Evolutionary conservation across 371 early-diverging fungal genomes (phyloP).

Genomic region (Mortierella sp.): DNA sequence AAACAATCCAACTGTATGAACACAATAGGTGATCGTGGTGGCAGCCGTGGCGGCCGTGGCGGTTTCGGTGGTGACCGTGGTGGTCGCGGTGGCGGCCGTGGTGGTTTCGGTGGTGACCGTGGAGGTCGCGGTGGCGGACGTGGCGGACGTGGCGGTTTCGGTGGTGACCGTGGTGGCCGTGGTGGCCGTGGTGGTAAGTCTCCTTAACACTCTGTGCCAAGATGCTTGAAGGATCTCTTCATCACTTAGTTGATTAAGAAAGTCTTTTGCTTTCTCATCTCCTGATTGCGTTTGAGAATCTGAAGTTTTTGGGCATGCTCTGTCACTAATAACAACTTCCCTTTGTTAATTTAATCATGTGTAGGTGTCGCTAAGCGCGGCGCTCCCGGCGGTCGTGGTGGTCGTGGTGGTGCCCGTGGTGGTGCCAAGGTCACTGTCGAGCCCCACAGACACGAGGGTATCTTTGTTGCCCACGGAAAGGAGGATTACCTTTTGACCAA

Average conservation of each 20-base stretch:
- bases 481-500: constrained; percentile 99
- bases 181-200: constrained; percentile 63
- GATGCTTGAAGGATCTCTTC: constrained; percentile 15
- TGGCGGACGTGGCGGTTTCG: constrained; percentile 56
- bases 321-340: constrained; percentile 30
- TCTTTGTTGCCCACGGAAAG: constrained; percentile 99
- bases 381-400: constrained; percentile 65
- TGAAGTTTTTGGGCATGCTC: constrained; percentile 9
- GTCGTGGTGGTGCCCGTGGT: constrained; percentile 72
- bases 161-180: constrained; percentile 63
- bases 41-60: constrained; percentile 45
- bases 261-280: neutral
- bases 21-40: constrained; percentile 58
- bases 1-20: constrained; percentile 9
- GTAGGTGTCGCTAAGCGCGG: constrained; percentile 62
- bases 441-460: constrained; percentile 97
- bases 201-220: constrained; percentile 25
- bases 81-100: constrained; percentile 44
- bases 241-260: neutral
- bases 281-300: neutral
- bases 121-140: constrained; percentile 43
- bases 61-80: constrained; percentile 60
- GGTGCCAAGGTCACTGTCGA: constrained; percentile 93
- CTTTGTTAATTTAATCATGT: neutral
- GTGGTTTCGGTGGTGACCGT: constrained; percentile 52